Evolutionary conservation across 2,329 filamentous ascomycete genomes (phyloP), one percentile per base, ranked within the genome.

Genomic region (Arachnomyces sp.): DNA sequence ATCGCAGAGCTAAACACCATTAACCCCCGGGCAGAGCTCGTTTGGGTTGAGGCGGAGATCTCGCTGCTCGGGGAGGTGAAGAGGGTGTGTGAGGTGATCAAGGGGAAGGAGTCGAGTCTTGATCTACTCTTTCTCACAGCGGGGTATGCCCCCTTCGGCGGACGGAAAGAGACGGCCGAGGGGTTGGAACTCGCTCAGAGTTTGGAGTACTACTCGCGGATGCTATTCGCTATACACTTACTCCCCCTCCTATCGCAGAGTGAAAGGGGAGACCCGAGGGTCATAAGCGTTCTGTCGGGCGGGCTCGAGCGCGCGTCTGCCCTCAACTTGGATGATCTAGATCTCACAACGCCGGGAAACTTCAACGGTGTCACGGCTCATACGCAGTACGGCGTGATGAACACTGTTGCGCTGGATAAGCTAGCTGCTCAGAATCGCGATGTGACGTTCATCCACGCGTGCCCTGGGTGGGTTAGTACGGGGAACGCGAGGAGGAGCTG

Each of bases 111-210:
- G 46, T 44, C 54, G 0, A 42, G 37, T 4, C 28, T 72, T 42
- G 68, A 71, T 50, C 40, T 73, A 14, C 42, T 72, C 1, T 71
- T 71, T 45, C 51, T 72, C 1, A 63, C 60, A 1, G 49, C 66
- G 0, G 69, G 70, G 2, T 73, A 68, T 44, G 59, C 61, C 2
- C 65, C 68, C 1, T 63, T 70, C 8, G 60, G 58, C 12, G 38
- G 18, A 3, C 59, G 64, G 7, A 43, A 44, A 7, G 66, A 67
- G 36, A 69, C 63, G 0, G 1, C 49, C 2, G 69, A 72, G 44
- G 69, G 67, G 1, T 3, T 70, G 2, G 67, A 70, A n/a, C 53
- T 63, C 20, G 52, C 52, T 1, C 64, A 65, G 29, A 59, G 50
- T 8, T 48, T 72, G 16, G 52, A 55, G 29, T 70, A 67, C 50